Conservation (phyloP, 2,329 filamentous ascomycete genomes). For the Rutstroemia sydowiana region DNA sequence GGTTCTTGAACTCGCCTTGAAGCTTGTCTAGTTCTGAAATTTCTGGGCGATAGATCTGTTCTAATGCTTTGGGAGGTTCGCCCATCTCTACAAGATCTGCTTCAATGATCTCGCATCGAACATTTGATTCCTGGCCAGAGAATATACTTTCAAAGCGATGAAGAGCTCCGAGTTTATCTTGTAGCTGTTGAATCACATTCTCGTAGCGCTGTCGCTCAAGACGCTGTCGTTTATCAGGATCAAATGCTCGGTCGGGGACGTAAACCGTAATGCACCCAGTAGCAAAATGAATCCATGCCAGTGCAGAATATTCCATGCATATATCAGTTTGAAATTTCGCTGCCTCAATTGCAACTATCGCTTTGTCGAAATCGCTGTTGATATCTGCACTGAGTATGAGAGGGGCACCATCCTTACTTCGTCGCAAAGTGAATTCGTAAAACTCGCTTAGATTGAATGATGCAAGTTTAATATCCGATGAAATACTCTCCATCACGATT, state of each 20-base stretch:
- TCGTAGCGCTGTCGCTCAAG: slow-evolving; percentile 57
- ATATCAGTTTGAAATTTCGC: slow-evolving; percentile 22
- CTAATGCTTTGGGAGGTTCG: slow-evolving; percentile 54
- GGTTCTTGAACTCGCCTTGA: slow-evolving; percentile 75
- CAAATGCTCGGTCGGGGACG: slow-evolving; percentile 78
- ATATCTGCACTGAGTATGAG: slow-evolving; percentile 11
- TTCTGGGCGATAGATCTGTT: slow-evolving; percentile 63
- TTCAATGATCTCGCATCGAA: slow-evolving; percentile 57
- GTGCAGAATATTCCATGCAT: slow-evolving; percentile 36
- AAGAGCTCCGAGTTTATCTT: slow-evolving; percentile 52
- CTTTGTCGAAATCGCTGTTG: slow-evolving; percentile 33
- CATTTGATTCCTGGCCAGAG: slow-evolving; percentile 59
- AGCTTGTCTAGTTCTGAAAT: slow-evolving; percentile 61
- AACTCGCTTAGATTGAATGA: neutral
- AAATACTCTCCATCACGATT: neutral
- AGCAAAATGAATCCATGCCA: slow-evolving; percentile 71
- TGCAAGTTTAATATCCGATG: neutral
- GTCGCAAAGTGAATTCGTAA: neutral
- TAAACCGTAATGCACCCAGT: slow-evolving; percentile 70
- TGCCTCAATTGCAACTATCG: slow-evolving; percentile 25
- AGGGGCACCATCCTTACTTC: neutral
- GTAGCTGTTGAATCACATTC: slow-evolving; percentile 48
- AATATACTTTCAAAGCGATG: slow-evolving; percentile 58
- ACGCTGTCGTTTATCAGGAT: slow-evolving; percentile 62
- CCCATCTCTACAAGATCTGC: slow-evolving; percentile 58